Evolutionary conservation across 306 rosid genomes (phyloP).

Genomic region (Geum urbanum): DNA sequence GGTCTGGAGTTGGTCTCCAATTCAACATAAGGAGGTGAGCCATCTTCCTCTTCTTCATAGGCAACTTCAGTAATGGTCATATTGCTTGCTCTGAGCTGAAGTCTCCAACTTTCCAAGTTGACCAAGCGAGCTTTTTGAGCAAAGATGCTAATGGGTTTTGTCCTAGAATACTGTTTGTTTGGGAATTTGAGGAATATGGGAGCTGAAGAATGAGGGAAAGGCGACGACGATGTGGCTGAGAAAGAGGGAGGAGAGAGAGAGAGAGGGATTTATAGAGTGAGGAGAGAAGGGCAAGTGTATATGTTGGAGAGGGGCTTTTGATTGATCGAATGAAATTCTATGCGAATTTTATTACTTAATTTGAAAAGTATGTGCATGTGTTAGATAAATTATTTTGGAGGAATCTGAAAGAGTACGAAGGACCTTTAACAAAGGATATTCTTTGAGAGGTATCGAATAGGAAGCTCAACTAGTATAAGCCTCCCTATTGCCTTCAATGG

Average conservation of each 20-base stretch:
- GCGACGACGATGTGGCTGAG: conserved; percentile 21
- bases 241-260: conserved; percentile 54
- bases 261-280: conserved; percentile 62
- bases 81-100: conserved; percentile 37
- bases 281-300: conserved; percentile 35
- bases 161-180: conserved; percentile 21
- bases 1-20: conserved; percentile 56
- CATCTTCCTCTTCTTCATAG: conserved; percentile 53
- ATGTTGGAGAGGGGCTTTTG: conserved; percentile 12
- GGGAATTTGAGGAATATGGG: conserved; percentile 22
- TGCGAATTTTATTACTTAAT: not conserved
- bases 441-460: conserved; percentile 38
- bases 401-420: conserved; percentile 23
- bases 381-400: conserved; percentile 7
- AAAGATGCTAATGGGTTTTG: conserved; percentile 42
- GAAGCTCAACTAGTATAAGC: conserved; percentile 44
- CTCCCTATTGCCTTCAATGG: not conserved
- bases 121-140: conserved; percentile 22
- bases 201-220: conserved; percentile 16
- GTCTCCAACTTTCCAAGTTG: conserved; percentile 25
- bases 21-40: conserved; percentile 62
- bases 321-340: not conserved
- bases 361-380: conserved; percentile 3
- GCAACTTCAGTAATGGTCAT: conserved; percentile 64
- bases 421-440: conserved; percentile 42